Evolutionary conservation across 164 flowering plant species (phyloP).

Genomic region (Macadamia tetraphylla): DNA sequence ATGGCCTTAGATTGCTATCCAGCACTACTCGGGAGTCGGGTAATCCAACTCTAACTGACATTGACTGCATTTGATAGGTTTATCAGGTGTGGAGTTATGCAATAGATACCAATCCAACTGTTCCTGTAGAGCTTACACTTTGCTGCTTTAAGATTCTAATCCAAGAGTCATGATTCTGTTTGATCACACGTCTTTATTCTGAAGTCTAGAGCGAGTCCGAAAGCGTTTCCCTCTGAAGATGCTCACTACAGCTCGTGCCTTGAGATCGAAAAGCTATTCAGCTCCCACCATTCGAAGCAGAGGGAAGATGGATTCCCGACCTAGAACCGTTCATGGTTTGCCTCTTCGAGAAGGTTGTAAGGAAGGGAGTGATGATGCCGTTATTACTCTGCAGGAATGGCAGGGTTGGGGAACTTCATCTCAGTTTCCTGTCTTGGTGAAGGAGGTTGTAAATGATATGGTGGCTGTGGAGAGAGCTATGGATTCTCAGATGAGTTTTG

Average conservation of each 20-base stretch:
- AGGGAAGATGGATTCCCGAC: constrained; percentile 5
- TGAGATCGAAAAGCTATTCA: constrained; percentile 13
- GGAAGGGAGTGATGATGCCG: constrained; percentile 1
- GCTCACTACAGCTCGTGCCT: constrained; percentile 22
- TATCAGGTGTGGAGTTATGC: too few relatives aligned
- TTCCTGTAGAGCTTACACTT: too few relatives aligned
- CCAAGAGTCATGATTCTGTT: too few relatives aligned
- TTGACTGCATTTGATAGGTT: too few relatives aligned
- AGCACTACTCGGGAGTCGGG: too few relatives aligned
- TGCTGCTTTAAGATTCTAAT: too few relatives aligned
- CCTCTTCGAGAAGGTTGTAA: constrained; percentile 5
- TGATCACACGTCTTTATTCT: too few relatives aligned
- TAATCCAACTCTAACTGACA: too few relatives aligned
- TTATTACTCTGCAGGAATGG: constrained; percentile 56
- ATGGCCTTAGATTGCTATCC: too few relatives aligned
- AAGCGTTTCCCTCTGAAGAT: not conserved
- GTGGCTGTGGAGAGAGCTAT: constrained; percentile 50
- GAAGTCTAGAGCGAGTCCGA: too few relatives aligned
- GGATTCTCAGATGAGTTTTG: constrained; percentile 64
- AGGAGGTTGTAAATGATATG: constrained; percentile 51
- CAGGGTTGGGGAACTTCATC: constrained; percentile 79
- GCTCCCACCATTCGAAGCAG: constrained; percentile 8
- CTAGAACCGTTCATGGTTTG: not conserved
- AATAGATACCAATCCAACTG: too few relatives aligned
- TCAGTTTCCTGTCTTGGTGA: constrained; percentile 57